Base-by-base conservation (phyloP, 2,329 filamentous ascomycete genomes). In the Bisporella sp. region DNA sequence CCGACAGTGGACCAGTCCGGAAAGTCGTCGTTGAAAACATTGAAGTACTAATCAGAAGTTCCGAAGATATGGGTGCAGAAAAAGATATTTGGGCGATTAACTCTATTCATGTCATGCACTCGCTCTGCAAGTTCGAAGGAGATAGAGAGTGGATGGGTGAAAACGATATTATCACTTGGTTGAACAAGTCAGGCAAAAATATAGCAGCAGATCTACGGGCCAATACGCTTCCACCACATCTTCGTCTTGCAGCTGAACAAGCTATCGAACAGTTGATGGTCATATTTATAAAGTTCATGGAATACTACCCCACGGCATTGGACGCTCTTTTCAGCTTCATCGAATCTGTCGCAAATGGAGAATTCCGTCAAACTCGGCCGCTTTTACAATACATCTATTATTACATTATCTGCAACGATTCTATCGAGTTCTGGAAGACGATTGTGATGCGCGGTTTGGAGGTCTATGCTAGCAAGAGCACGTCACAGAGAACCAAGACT, bases 371-470 rank as follows among this genome's bases (percentile, higher is more conserved):
- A 6, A 89, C 85, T 2, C 84, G 92, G 40, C 76, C 78, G 0
- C 74, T 99, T 47, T 85, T 87, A 55, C 78, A 84, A 5, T 95
- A 92, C 69, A 86, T 99, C 41, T 97, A 95, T 70, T 74, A 80
- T 9, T 75, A 87, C 54, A 85, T 99, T 64, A 89, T 99, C 56
- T 86, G 79, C 59, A 95, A 79, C 64, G 81, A 90, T 32, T 91
- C 89, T 1, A 80, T 93, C 30, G 89, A 95, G 12, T 93, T 91
- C 63, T 91, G 89, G 77, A 89, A 85, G 60, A 80, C 81, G 4
- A 78, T 95, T 2, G 79, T 97, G 41, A 79, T 92, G 62, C 85
- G 88, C 48, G 95, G 90, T 62, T 79, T 99, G 44, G 91, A 97
- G 50, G 75, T 89, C 1, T 99, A 96, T 65, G 84, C 87, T 5